A percentile compares a stretch with the other conserved stretches of the same genome.
Evolutionary conservation across 1,284 basidiomycete species (phyloP).

Genomic region (Ustilago loliicola): DNA sequence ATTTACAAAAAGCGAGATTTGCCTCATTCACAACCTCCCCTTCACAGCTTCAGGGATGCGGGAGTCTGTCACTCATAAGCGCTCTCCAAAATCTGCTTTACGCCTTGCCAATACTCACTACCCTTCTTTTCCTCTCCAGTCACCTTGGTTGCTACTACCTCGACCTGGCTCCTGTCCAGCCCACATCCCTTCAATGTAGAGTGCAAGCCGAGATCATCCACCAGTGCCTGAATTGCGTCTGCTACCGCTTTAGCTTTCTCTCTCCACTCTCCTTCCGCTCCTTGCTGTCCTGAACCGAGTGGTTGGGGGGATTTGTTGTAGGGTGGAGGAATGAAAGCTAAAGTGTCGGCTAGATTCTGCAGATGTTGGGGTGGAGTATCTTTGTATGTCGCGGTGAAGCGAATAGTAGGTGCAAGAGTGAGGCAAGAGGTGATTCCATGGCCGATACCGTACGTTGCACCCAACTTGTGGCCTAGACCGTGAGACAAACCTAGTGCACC

Average conservation of each 20-base stretch:
- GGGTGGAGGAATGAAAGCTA: conserved; percentile 54
- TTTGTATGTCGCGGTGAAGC: conserved; percentile 27
- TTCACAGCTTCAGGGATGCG: background rate
- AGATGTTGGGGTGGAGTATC: conserved; percentile 43
- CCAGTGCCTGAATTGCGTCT: conserved; percentile 71
- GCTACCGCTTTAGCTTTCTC: conserved; percentile 37
- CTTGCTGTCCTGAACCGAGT: conserved; percentile 6
- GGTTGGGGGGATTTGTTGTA: conserved; percentile 33
- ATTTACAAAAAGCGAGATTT: background rate
- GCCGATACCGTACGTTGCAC: conserved; percentile 81
- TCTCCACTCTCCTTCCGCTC: conserved; percentile 16
- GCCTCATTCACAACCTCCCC: background rate
- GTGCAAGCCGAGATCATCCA: conserved; percentile 76
- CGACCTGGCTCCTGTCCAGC: conserved; percentile 75
- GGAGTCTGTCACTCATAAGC: conserved; percentile 40
- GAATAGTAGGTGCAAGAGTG: conserved; percentile 73
- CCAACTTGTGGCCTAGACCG: conserved; percentile 76
- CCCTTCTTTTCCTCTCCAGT: conserved; percentile 56
- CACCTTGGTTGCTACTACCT: conserved; percentile 74
- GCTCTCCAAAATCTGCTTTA: conserved; percentile 39
- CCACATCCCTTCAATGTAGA: conserved; percentile 76
- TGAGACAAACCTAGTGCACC: conserved; percentile 81
- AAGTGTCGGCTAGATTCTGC: conserved; percentile 52
- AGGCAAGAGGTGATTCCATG: conserved; percentile 87
- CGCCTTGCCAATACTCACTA: conserved; percentile 34